Percentiles rank a stretch among this genome's conserved stretches.
These are phyloP conservation scores for Backusella sp. DNA, from an alignment of 192 early-diverging fungal genomes.

Conservation along the genomic window DNA sequence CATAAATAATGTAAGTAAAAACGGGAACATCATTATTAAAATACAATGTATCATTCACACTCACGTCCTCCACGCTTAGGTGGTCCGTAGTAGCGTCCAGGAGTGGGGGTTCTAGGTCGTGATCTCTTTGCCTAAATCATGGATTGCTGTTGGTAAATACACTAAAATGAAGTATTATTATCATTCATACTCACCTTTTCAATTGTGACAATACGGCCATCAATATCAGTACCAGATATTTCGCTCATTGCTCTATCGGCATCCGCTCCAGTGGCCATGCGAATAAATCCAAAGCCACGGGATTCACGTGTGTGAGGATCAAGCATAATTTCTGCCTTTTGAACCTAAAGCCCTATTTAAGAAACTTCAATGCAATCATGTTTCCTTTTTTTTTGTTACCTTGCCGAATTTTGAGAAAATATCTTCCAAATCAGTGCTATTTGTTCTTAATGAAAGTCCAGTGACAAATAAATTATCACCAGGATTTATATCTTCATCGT, in stretches of 20 bases:
- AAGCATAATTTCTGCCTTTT: constrained; percentile 71
- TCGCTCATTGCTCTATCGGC: constrained; percentile 71
- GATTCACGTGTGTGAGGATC: constrained; percentile 81
- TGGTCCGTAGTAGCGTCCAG: constrained; percentile 77
- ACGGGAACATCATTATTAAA: neutral
- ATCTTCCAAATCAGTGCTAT: constrained; percentile 64
- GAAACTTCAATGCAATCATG: neutral
- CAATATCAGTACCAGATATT: constrained; percentile 68
- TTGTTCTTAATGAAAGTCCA: constrained; percentile 59
- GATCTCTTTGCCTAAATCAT: constrained; percentile 58
- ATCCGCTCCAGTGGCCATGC: constrained; percentile 57
- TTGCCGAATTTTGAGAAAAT: constrained; percentile 72
- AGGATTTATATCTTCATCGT: constrained; percentile 48
- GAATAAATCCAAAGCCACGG: constrained; percentile 90
- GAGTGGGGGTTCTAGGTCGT: constrained; percentile 73
- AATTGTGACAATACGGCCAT: constrained; percentile 84
- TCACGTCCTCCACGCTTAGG: constrained; percentile 55
- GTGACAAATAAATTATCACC: constrained; percentile 78
- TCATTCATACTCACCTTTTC: constrained; percentile 48
- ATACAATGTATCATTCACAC: neutral
- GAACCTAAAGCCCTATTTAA: constrained; percentile 37
- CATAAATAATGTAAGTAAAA: too few species aligned
- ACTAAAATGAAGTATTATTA: neutral
- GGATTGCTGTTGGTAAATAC: neutral
- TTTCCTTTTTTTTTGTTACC: constrained; percentile 37